Base-by-base conservation (phyloP, 192 early-diverging fungal species). In the Coemansia furcata region DNA sequence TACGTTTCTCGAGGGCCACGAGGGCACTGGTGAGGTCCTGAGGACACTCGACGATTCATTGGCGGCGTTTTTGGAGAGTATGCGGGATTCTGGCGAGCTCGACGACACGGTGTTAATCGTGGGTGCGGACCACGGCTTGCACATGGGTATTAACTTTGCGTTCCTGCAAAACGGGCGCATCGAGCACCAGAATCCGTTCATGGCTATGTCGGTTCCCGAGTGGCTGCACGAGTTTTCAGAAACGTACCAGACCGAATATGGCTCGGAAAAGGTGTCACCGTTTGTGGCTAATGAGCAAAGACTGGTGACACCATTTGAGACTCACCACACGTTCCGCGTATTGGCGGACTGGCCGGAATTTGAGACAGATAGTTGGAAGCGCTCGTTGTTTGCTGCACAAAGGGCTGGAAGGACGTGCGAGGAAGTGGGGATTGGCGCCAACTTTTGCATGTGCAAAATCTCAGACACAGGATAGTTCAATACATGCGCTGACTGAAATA, bases 101-200 rank as follows among this genome's bases (percentile, higher is more conserved):
- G 52, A 81, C 8, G 62, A 81, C 60, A 81, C 78, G 0, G 73
- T 73, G 35, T 38, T 81, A 4, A 67, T 81, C 12, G 15, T 81
- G 3, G 69, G 43, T 0, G 59, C 73, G 0, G 78, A 81, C 68
- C 78, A 81, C 37, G 78, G 78, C 0, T 57, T 81, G 33, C 78
- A 81, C 60, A 81, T 81, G 78, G 78, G 78, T 9, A 15, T 81
- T 5, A 81, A 81, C 46, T 81, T 81, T 76, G 78, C 67, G 1
- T 81, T 63, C 38, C 44, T 64, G 14, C 69, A 81, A 14, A 81
- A 67, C 19, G 78, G 78, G 3, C 66, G 67, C 8, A 81, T 81
- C 35, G 78, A 81, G 67, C 78, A 81, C 43, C 60, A 81, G 36
- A 81, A 81, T 26, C 78, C 78, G 26, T 81, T 81, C 60, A 72